Percentiles rank a stretch among this genome's conserved stretches.
phyloP scores from a whole-genome alignment of 495 filamentous ascomycete species.

The Aspergillus kassunensis region DNA sequence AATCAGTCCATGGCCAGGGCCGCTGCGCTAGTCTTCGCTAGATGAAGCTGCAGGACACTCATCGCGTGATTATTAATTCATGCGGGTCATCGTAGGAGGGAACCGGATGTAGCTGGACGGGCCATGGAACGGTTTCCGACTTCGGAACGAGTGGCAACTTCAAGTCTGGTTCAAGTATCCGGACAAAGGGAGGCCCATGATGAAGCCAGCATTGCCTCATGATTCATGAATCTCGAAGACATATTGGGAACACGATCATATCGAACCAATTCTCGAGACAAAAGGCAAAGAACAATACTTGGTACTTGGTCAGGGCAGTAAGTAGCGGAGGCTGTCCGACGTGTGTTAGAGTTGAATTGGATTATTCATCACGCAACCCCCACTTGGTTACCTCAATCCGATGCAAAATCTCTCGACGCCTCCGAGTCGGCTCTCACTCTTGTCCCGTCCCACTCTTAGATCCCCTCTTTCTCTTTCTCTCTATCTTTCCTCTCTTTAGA shows the following conservation, averaged over 20 bases:
- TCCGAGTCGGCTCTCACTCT: conserved; percentile 2
- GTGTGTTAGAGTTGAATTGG: background rate
- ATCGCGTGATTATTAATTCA: background rate
- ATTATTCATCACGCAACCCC: conserved; percentile 4
- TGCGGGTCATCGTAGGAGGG: background rate
- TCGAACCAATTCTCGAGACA: no score
- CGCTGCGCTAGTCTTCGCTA: background rate
- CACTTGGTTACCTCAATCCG: conserved; percentile 6
- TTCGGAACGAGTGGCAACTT: conserved; percentile 2
- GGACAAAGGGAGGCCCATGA: background rate
- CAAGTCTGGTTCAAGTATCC: background rate
- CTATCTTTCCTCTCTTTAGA: background rate
- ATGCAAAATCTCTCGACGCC: conserved; percentile 8
- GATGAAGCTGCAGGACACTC: background rate
- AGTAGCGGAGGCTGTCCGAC: background rate
- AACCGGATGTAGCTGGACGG: conserved; percentile 1
- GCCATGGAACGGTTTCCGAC: background rate
- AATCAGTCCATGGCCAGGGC: background rate
- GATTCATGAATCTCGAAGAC: background rate
- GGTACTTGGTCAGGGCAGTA: no score
- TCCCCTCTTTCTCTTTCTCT: conserved; percentile 12
- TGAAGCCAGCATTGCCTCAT: background rate
- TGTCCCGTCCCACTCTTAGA: conserved; percentile 10
- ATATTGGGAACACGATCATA: no score
- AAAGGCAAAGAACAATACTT: no score